Evolutionary conservation across 2,329 filamentous ascomycete species (phyloP).

Genomic region (Thielaviopsis cerberus): DNA sequence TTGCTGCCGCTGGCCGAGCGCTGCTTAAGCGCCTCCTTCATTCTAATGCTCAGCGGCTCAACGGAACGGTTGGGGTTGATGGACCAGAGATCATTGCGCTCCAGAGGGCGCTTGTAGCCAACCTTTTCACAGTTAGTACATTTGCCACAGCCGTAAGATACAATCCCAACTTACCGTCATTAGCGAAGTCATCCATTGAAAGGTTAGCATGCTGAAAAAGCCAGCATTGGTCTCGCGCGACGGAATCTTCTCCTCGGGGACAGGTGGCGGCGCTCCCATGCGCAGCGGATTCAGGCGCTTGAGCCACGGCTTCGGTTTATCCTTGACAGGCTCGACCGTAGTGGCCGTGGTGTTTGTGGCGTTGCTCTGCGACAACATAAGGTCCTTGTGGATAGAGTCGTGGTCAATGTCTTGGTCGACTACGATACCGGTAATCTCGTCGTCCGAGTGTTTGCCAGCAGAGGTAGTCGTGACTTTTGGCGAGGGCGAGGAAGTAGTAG

Average conservation of each 20-base stretch:
- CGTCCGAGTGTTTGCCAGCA: background rate
- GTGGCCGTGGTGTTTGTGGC: slow-evolving; percentile 30
- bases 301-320: slow-evolving; percentile 39
- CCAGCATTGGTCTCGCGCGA: slow-evolving; percentile 56
- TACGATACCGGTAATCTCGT: slow-evolving; percentile 5
- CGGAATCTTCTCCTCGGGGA: slow-evolving; percentile 32
- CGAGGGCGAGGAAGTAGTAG: background rate
- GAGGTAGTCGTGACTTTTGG: background rate
- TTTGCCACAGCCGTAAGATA: background rate
- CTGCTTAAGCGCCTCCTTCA: slow-evolving; percentile 50
- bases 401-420: slow-evolving; percentile 9
- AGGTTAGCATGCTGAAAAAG: slow-evolving; percentile 59
- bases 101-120: slow-evolving; percentile 69
- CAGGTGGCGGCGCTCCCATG: slow-evolving; percentile 37
- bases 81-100: slow-evolving; percentile 70
- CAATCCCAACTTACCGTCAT: slow-evolving; percentile 45
- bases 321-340: slow-evolving; percentile 15
- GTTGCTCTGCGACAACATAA: slow-evolving; percentile 30
- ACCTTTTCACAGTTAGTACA: slow-evolving; percentile 26
- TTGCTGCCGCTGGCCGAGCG: slow-evolving; percentile 50
- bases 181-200: slow-evolving; percentile 76
- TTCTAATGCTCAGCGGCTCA: slow-evolving; percentile 45
- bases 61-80: slow-evolving; percentile 69
- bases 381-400: slow-evolving; percentile 6
- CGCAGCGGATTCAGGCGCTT: slow-evolving; percentile 41